Percentiles rank a stretch among this genome's conserved stretches.
Conservation (phyloP, 1,139 yeast genomes). For the Debaryomyces singareniensis region DNA sequence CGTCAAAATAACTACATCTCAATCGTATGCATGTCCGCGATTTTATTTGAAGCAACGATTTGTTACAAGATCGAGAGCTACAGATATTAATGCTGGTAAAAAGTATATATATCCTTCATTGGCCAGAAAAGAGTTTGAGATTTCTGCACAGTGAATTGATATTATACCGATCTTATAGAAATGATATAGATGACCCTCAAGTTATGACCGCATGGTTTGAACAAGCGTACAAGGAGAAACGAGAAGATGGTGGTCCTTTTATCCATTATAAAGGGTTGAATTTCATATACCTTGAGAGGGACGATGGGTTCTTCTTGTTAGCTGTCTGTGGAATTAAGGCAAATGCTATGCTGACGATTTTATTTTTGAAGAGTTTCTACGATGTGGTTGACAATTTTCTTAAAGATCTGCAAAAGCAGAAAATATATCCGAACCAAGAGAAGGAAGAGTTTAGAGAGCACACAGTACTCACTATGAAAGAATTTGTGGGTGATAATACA, state of each 20-base stretch:
- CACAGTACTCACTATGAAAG: slow-evolving; percentile 10
- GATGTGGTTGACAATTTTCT: slow-evolving; percentile 26
- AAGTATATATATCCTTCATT: slow-evolving; percentile 30
- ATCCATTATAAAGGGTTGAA: slow-evolving; percentile 21
- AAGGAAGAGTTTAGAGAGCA: neutral
- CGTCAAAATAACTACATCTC: neutral
- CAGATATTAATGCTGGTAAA: slow-evolving; percentile 33
- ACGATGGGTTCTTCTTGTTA: slow-evolving; percentile 24
- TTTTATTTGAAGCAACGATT: too few species aligned
- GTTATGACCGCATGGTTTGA: slow-evolving; percentile 24
- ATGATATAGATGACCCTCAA: slow-evolving; percentile 22
- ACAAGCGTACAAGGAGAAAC: slow-evolving; percentile 14
- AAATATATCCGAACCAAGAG: neutral
- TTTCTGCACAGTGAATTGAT: slow-evolving; percentile 29
- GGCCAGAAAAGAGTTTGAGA: slow-evolving; percentile 25
- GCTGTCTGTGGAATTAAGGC: slow-evolving; percentile 27
- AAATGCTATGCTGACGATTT: slow-evolving; percentile 37
- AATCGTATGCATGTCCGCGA: too few species aligned
- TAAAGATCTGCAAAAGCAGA: slow-evolving; percentile 8
- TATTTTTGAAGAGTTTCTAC: slow-evolving; percentile 30
- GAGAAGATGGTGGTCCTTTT: slow-evolving; percentile 26
- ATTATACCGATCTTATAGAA: slow-evolving; percentile 30
- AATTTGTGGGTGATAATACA: slow-evolving; percentile 33
- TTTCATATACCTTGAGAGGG: slow-evolving; percentile 25
- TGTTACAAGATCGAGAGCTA: too few species aligned